Evolutionary conservation across 306 rosid genomes (phyloP).

Genomic region (Cicer judaicum): DNA sequence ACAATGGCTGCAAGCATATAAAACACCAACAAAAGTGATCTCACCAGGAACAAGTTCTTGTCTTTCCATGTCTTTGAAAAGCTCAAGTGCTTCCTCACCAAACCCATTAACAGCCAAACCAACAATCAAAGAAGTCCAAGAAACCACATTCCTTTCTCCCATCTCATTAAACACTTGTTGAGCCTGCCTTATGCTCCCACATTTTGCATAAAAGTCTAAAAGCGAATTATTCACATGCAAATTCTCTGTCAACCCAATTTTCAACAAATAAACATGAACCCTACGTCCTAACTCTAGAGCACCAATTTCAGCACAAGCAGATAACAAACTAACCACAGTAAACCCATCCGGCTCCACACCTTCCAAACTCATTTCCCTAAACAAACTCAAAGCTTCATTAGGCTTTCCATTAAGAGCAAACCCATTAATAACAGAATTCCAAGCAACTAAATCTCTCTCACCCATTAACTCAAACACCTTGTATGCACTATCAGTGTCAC

Average conservation of each 20-base stretch:
- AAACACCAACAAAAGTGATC: constrained; percentile 64
- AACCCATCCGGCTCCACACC: constrained; percentile 63
- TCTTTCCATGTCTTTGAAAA: constrained; percentile 57
- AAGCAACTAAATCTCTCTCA: constrained; percentile 60
- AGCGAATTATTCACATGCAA: constrained; percentile 53
- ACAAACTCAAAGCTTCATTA: constrained; percentile 61
- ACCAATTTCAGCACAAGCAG: constrained; percentile 67
- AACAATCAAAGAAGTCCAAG: constrained; percentile 63
- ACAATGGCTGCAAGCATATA: constrained; percentile 72
- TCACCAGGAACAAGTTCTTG: constrained; percentile 51
- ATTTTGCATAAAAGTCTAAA: constrained; percentile 61
- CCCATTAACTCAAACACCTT: constrained; percentile 59
- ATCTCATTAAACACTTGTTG: constrained; percentile 51
- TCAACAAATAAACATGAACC: constrained; percentile 56
- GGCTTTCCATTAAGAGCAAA: constrained; percentile 66
- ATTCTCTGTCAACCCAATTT: constrained; percentile 54
- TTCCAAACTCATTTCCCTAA: constrained; percentile 55
- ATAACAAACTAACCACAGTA: constrained; percentile 63
- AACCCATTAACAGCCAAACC: constrained; percentile 74
- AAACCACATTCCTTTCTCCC: constrained; percentile 50
- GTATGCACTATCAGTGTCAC: constrained; percentile 55
- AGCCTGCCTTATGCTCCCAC: constrained; percentile 59
- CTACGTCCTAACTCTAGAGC: constrained; percentile 60
- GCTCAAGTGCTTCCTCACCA: constrained; percentile 60
- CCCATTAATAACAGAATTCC: constrained; percentile 67